Evolutionary conservation across 202 grass and related monocot species (phyloP).

Genomic region (Bolboschoenoplectus hybrid): DNA sequence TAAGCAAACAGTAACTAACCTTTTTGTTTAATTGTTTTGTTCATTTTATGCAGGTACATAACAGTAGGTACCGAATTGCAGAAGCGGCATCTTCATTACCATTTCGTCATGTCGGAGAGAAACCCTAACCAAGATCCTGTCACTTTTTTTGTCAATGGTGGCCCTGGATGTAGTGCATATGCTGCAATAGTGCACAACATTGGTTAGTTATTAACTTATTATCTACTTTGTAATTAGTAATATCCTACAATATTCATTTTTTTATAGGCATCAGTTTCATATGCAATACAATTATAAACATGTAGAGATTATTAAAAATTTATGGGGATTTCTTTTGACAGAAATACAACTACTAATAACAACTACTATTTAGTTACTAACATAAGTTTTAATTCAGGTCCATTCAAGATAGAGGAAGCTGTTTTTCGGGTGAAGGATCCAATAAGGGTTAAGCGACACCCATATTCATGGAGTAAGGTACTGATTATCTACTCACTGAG

Average conservation of each 20-base stretch:
- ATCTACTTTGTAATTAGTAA: background rate
- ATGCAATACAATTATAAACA: no score
- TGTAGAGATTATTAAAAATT: no score
- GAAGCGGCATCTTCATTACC: slow-evolving; percentile 57
- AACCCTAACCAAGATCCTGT: slow-evolving; percentile 57
- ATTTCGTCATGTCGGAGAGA: slow-evolving; percentile 66
- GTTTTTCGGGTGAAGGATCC: slow-evolving; percentile 38
- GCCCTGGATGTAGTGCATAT: slow-evolving; percentile 61
- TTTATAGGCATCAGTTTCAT: background rate
- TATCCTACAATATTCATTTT: background rate
- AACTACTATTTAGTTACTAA: background rate
- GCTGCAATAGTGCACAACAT: slow-evolving; percentile 48
- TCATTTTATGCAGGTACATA: slow-evolving; percentile 47
- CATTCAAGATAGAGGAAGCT: slow-evolving; percentile 48
- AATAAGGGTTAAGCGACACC: slow-evolving; percentile 43
- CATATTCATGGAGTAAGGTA: slow-evolving; percentile 71
- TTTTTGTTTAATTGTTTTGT: background rate
- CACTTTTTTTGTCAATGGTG: slow-evolving; percentile 63
- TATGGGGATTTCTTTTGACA: no score
- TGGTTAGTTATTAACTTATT: slow-evolving; percentile 34
- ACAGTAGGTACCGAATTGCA: slow-evolving; percentile 41
- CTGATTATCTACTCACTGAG: background rate
- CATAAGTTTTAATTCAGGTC: slow-evolving; percentile 41
- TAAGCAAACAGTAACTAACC: background rate
- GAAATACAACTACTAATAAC: background rate